These are phyloP conservation scores for Xerocomellus chrysenteron DNA, from an alignment of 768 basidiomycete genomes.

Conservation along the genomic window DNA sequence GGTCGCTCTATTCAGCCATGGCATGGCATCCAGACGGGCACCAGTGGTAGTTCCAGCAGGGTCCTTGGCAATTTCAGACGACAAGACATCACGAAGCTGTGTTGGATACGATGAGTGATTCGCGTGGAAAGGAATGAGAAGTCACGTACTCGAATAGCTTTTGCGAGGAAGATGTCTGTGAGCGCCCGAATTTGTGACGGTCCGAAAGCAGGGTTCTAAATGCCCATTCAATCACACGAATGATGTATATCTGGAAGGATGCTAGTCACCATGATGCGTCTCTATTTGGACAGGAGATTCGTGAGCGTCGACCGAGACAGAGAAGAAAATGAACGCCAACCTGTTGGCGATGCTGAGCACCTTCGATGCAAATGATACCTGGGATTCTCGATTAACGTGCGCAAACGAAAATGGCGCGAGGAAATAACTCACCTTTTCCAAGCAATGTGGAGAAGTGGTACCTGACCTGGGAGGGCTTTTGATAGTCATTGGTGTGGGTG, in stretches of 20 bases:
- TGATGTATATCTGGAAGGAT: neutral
- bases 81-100: slow-evolving; percentile 47
- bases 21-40: slow-evolving; percentile 30
- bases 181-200: slow-evolving; percentile 55
- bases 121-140: neutral
- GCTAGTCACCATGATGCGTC: slow-evolving; percentile 26
- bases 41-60: slow-evolving; percentile 7
- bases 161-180: slow-evolving; percentile 56
- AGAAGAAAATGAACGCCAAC: slow-evolving; percentile 11
- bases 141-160: slow-evolving; percentile 45
- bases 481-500: slow-evolving; percentile 1
- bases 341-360: slow-evolving; percentile 37
- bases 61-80: slow-evolving; percentile 29
- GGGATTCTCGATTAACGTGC: neutral
- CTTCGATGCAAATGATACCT: slow-evolving; percentile 9
- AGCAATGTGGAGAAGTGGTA: neutral
- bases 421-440: neutral
- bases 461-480: neutral
- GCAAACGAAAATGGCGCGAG: too few species aligned
- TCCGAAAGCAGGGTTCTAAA: slow-evolving; percentile 64
- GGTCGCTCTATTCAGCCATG: slow-evolving; percentile 35
- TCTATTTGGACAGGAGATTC: neutral
- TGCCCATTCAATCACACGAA: neutral
- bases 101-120: neutral
- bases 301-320: neutral